Evolutionary conservation across 108 stramenopile genomes (phyloP).

Genomic region (Cyclostephanos tholiformis): DNA sequence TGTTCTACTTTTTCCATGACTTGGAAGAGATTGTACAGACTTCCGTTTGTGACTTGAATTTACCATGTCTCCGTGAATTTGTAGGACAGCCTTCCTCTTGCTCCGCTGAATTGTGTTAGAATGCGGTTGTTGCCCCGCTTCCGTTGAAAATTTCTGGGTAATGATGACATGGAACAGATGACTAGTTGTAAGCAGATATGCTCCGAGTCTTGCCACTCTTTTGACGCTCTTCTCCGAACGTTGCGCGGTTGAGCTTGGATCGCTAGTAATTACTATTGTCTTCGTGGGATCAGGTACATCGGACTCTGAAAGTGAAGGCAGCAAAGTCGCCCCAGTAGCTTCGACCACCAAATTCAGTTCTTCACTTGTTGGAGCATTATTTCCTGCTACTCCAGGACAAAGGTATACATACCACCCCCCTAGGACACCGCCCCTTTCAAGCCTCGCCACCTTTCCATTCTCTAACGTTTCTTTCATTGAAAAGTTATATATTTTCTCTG

Average conservation of each 20-base stretch:
- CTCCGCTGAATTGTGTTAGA: not conserved
- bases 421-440: constrained; percentile 44
- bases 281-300: constrained; percentile 25
- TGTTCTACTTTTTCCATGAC: not conserved
- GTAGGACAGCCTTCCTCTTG: not conserved
- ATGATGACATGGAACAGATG: constrained; percentile 47
- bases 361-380: constrained; percentile 54
- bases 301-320: constrained; percentile 24
- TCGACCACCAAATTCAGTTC: constrained; percentile 55
- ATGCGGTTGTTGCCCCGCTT: not conserved
- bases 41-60: constrained; percentile 5
- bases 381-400: constrained; percentile 64
- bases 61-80: not conserved
- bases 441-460: constrained; percentile 45
- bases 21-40: not conserved
- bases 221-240: constrained; percentile 29
- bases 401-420: constrained; percentile 44
- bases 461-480: constrained; percentile 52
- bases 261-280: constrained; percentile 40
- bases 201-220: constrained; percentile 17
- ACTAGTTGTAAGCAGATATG: constrained; percentile 26
- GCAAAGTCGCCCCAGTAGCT: constrained; percentile 58
- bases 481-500: constrained; percentile 59
- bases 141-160: constrained; percentile 17
- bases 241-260: constrained; percentile 40